Base-by-base conservation (phyloP, 2,329 filamentous ascomycete species). In the Cladobotryum mycophilum region DNA sequence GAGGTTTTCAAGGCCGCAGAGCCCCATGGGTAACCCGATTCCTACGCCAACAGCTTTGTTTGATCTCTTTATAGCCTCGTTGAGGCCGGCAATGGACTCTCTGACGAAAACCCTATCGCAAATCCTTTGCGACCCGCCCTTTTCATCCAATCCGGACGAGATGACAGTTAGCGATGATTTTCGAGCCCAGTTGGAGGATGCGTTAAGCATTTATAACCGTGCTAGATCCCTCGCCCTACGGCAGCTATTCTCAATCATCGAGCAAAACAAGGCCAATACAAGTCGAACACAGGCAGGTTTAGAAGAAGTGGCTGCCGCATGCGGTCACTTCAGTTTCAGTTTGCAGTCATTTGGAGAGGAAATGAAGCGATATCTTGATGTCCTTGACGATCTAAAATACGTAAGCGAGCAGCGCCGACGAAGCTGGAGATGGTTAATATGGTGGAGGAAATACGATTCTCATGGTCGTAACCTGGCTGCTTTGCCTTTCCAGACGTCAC, bases 221-320 rank as follows among this genome's bases (percentile, higher is more conserved):
- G 83, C 88, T 15, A 80, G 90, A 56, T 80, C 80, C 51, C 80
- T 86, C 45, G 89, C 90, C 0, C 73, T 96, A 5, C 76, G 82
- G 51, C 76, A 84, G 50, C 75, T 96, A 1, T 96, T 96, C 65
- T 81, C 80, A 55, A 84, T 80, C 47, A 88, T 88, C 55, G 82
- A 88, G 56, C 75, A 86, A 40, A 79, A 78, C 17, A 80, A 79
- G 48, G 74, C 80, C 4, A 76, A 79, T 41, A 81, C 82, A 0
- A 75, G 86, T 38, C 84, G 84, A 53, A 76, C 89, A 12, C 84
- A 92, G 63, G 89, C 89, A 1, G 89, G 95, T 64, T 86, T 93
- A 52, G 91, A 96, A 66, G 91, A 96, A 67, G 89, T 96, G 11
- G 89, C 89, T 34, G 90, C 91, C 9, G 92, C 89, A 51, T 96